phyloP scores from a whole-genome alignment of 306 rosid genomes.

The Morella rubra region DNA sequence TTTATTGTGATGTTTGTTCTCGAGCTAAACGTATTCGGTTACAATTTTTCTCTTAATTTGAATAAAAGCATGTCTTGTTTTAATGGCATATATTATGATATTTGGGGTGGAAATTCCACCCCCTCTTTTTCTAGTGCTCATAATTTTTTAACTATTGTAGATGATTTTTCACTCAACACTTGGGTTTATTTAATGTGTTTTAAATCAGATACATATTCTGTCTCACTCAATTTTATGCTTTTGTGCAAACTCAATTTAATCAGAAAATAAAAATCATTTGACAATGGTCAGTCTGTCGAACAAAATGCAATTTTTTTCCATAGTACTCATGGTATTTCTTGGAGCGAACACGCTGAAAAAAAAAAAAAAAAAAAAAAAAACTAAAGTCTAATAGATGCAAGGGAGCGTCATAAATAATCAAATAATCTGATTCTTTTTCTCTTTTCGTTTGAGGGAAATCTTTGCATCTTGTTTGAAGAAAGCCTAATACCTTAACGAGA shows the following conservation, averaged over 20 bases:
- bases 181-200: background rate
- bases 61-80: background rate
- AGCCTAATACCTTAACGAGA: too few species aligned
- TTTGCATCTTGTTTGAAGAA: too few species aligned
- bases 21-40: background rate
- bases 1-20: background rate
- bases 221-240: background rate
- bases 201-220: background rate
- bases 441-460: too few species aligned
- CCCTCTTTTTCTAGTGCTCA: background rate
- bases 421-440: too few species aligned
- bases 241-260: too few species aligned
- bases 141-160: conserved; percentile 5
- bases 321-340: background rate
- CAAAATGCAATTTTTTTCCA: background rate
- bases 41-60: background rate
- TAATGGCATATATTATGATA: background rate
- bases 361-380: too few species aligned
- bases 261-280: background rate
- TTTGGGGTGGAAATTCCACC: background rate
- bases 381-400: too few species aligned
- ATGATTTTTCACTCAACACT: background rate
- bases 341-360: too few species aligned
- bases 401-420: too few species aligned
- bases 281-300: background rate